Evolutionary conservation across 768 basidiomycete species (phyloP), one percentile per base, ranked within the genome.

Genomic region (Russula sp.): DNA sequence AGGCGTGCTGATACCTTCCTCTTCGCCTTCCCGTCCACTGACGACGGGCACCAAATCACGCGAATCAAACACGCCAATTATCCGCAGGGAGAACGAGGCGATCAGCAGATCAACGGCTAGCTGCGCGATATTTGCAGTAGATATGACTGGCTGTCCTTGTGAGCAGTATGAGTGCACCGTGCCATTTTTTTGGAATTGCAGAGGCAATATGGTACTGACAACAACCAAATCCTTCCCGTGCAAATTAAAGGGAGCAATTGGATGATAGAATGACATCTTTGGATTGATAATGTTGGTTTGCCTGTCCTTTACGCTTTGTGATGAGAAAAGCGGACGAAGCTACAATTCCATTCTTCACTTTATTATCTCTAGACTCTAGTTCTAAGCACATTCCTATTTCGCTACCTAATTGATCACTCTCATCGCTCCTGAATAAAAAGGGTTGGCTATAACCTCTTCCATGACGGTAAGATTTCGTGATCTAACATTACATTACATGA

Each of bases 71-170:
- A 83, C 74, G 38, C 87, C 92, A 9, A 91, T 75, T 52, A 81
- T 78, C 57, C 77, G 73, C 24, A 94, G 79, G 34, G 78, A 78
- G 53, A 90, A 77, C 1, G 87, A 85, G 5, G 86, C 74, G 66
- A 92, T 85, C 65, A 94, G 75, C 20, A 94, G 75, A 74, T 94
- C 91, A 11, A 77, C 84, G 0, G 90, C 83, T 14, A 94, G 79
- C 71, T 94, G 91, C n/a, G 85, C 79, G 49, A 93, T 81, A 75
- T 93, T 93, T 54, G 88, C 91, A 13, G 84, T 83, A 6, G 91
- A 92, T 13, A 93, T 89, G 50, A 91, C 71, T 38, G 92, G 90
- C 83, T 84, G 61, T 46, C 69, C 69, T 67, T 73, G 70, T 46
- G 49, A 54, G 10, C 26, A 54, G 40, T 26, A 42, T 49, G 24